Base-by-base conservation (phyloP, 805 yeast genomes). In the Zygoascus flipseniorum region DNA sequence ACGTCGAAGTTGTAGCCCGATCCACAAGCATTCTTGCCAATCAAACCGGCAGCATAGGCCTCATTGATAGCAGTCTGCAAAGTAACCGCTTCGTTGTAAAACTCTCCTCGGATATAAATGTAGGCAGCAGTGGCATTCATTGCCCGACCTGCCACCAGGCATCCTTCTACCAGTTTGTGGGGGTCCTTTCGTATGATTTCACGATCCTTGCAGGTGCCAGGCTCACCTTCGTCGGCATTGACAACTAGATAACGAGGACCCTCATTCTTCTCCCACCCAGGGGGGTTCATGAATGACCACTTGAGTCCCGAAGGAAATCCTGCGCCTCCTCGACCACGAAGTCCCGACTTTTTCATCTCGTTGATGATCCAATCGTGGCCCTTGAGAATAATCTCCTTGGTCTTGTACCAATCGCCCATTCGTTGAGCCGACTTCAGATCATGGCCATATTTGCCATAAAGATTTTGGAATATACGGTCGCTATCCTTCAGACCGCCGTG, bases 231-330 rank as follows among this genome's bases (percentile, higher is more conserved):
- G 74, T 88, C 96, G 53, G 96, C 96, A 70, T 88, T 88, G 63
- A 88, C 89, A 48, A 88, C 95, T 61, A 88, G 77, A 68, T 86
- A 86, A 65, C 95, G 79, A 56, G 96, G 93, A n/a, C 96, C 96
- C 14, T 72, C 72, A 71, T 87, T 87, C 67, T 87, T 88, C 57
- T 87, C 95, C 96, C 96, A 87, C 55, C 93, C 93, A 52, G 96
- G 96, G 47, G 96, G 96, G 72, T 88, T 88, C 96, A 87, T 87
- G 68, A 87, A 87, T 23, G 93, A 85, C 95, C 95, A 87, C 71
- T 87, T 87, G 65, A 87, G 78, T 32, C 96, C 96, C 23, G 89
- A 81, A 52, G 96, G 96, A 77, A 87, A 87, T 16, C 96, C 96
- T 47, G 96, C 96, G 65, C 96, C 96, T 55, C 96, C 96, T 71